Conservation (phyloP, 2,329 filamentous ascomycete genomes). For the Arachnomyces sp. region DNA sequence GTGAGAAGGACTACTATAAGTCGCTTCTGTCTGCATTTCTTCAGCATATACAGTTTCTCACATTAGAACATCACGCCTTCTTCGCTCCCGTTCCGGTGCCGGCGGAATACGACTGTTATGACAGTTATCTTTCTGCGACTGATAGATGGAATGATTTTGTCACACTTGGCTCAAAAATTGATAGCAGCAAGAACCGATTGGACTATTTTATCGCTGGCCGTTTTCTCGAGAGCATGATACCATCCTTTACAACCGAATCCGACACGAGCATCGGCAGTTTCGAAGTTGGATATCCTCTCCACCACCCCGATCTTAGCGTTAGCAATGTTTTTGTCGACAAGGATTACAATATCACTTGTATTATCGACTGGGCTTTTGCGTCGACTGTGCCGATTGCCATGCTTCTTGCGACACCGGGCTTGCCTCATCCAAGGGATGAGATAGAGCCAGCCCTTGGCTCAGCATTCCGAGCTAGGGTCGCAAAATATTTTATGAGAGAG, state of each 20-base stretch:
- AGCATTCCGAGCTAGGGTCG: no score
- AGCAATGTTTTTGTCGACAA: constrained; percentile 32
- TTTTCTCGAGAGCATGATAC: constrained; percentile 13
- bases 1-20: constrained; percentile 14
- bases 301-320: constrained; percentile 29
- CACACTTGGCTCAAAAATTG: constrained; percentile 14
- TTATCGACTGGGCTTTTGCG: constrained; percentile 25
- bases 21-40: constrained; percentile 14
- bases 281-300: constrained; percentile 13
- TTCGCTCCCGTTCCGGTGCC: constrained; percentile 8
- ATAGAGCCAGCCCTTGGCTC: no score
- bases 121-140: constrained; percentile 12
- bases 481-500: no score
- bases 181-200: constrained; percentile 17
- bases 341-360: constrained; percentile 24
- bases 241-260: constrained; percentile 6
- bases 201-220: constrained; percentile 19
- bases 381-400: constrained; percentile 16
- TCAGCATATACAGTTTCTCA: constrained; percentile 12
- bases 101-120: constrained; percentile 4
- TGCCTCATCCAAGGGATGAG: constrained; percentile 18
- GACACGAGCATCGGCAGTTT: constrained; percentile 6
- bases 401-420: constrained; percentile 14
- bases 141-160: constrained; percentile 20
- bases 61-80: constrained; percentile 6